phyloP scores from a whole-genome alignment of 495 filamentous ascomycete species.

The Penicillium ochrochloron region DNA sequence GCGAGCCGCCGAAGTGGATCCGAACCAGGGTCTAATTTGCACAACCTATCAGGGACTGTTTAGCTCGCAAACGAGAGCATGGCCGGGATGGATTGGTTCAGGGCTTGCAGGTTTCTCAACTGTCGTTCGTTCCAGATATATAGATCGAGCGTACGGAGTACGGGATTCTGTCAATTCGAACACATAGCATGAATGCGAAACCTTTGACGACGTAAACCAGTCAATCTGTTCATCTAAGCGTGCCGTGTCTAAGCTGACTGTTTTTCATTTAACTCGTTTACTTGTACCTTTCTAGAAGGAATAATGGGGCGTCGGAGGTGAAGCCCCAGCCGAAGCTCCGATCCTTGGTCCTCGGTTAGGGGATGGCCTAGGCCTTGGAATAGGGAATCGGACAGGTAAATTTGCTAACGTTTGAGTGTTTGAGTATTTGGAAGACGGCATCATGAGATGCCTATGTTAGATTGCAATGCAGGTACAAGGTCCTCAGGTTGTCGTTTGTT shows the following conservation, averaged over 20 bases:
- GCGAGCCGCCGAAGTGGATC: background rate
- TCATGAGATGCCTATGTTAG: background rate
- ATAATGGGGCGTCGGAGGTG: background rate
- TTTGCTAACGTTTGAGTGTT: background rate
- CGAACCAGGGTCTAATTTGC: background rate
- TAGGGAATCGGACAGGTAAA: background rate
- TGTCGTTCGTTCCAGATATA: background rate
- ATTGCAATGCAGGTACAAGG: background rate
- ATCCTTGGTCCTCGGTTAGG: conserved; percentile 2
- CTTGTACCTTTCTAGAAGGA: conserved; percentile 4
- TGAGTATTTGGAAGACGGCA: background rate
- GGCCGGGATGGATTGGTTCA: conserved; percentile 8
- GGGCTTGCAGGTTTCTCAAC: background rate
- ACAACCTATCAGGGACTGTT: background rate
- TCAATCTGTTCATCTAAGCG: background rate
- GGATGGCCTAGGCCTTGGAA: background rate
- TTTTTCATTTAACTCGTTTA: background rate
- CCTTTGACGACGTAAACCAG: background rate
- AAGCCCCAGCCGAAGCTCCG: conserved; percentile 6
- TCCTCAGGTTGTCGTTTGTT: background rate
- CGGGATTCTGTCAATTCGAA: background rate
- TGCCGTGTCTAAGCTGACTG: background rate
- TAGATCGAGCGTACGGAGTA: background rate
- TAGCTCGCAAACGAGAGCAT: background rate
- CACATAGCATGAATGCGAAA: background rate